phyloP scores from a whole-genome alignment of 1,284 basidiomycete genomes.

The Chalciporus sp. region DNA sequence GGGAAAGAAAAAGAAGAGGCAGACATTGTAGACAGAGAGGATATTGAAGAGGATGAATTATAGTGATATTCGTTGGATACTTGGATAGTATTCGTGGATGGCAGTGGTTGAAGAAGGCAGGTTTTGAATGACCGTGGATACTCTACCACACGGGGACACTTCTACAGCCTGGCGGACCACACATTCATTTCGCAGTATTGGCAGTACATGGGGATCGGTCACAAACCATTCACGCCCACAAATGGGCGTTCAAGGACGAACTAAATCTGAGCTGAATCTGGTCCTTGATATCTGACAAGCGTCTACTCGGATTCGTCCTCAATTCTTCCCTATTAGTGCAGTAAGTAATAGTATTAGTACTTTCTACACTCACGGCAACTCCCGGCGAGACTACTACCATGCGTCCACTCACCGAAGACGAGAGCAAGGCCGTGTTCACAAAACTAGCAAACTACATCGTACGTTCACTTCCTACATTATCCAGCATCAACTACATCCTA shows the following conservation, averaged over 20 bases:
- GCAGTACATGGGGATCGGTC: background rate
- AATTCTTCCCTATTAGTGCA: too few species aligned
- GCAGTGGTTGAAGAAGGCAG: slow-evolving; percentile 6
- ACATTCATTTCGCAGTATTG: background rate
- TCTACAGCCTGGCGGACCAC: background rate
- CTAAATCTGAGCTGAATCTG: background rate
- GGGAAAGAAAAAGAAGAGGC: slow-evolving; percentile 60
- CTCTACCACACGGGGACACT: background rate
- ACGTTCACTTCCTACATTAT: slow-evolving; percentile 28
- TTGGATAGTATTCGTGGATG: slow-evolving; percentile 3
- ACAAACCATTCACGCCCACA: background rate
- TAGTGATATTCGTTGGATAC: too few species aligned
- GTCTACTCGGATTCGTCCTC: too few species aligned
- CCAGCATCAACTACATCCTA: background rate
- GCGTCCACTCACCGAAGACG: slow-evolving; percentile 85
- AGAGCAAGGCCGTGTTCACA: slow-evolving; percentile 85
- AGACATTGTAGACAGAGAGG: slow-evolving; percentile 39
- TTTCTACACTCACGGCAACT: background rate
- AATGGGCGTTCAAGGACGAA: too few species aligned
- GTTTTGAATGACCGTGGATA: background rate
- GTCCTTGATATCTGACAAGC: background rate
- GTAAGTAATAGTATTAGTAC: too few species aligned
- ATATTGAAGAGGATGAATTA: background rate
- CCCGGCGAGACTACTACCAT: slow-evolving; percentile 39
- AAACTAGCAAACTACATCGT: slow-evolving; percentile 93